A percentile compares a stretch with the other conserved stretches of the same genome.
Conservation (phyloP, 1,284 basidiomycete species). For the Cutaneotrichosporon daszewskae region DNA sequence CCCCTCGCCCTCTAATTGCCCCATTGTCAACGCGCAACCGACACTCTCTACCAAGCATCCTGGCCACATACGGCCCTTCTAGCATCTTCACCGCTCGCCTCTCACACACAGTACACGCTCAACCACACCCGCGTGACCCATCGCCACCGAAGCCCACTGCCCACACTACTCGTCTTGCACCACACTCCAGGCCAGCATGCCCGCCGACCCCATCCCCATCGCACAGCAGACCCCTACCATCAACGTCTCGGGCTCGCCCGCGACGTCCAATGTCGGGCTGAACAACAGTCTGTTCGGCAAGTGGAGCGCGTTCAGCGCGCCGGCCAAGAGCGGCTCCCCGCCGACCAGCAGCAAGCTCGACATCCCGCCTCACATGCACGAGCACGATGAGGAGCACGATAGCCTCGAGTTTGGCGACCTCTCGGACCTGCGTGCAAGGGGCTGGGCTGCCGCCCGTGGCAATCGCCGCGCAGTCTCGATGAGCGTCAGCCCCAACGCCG, state of each 20-base stretch:
- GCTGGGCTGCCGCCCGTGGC: slow-evolving; percentile 25
- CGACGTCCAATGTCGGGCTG: slow-evolving; percentile 11
- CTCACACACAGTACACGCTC: neutral
- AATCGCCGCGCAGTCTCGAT: slow-evolving; percentile 31
- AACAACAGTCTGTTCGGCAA: slow-evolving; percentile 12
- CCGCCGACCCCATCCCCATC: slow-evolving; percentile 15
- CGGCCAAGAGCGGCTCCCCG: slow-evolving; percentile 15
- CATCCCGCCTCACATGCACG: slow-evolving; percentile 1
- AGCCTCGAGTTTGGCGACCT: slow-evolving; percentile 40
- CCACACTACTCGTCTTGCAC: too few species aligned
- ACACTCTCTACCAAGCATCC: too few species aligned
- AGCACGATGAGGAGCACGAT: slow-evolving; percentile 30
- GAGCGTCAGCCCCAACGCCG: slow-evolving; percentile 16
- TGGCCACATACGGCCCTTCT: too few species aligned
- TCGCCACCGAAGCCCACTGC: neutral
- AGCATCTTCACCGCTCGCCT: neutral
- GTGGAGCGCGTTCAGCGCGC: slow-evolving; percentile 13
- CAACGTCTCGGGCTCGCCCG: slow-evolving; percentile 26
- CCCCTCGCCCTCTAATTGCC: too few species aligned
- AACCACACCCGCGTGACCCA: neutral
- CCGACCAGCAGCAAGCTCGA: neutral
- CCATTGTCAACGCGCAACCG: too few species aligned
- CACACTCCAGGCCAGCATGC: slow-evolving; percentile 1
- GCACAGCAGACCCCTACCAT: neutral
- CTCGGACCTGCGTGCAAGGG: slow-evolving; percentile 22